Conservation (phyloP, 2,329 filamentous ascomycete species). For the Alternaria brassicicola region DNA sequence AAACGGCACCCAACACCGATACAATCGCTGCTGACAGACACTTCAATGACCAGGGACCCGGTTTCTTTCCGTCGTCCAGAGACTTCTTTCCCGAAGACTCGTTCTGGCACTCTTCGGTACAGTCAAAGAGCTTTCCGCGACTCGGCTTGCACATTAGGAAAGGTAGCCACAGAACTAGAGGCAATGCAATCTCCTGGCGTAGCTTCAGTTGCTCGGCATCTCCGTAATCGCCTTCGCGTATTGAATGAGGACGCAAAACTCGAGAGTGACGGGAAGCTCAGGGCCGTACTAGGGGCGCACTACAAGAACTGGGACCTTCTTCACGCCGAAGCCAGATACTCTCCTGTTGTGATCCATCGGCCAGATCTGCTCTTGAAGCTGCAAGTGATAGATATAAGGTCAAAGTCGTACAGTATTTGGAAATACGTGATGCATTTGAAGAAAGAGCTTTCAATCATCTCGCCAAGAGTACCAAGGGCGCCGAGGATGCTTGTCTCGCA, state of each 20-base stretch:
- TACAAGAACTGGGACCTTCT: neutral
- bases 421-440: neutral
- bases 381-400: neutral
- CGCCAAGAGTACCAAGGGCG: neutral
- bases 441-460: neutral
- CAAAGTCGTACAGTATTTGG: neutral
- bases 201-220: neutral
- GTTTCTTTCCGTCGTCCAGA: neutral
- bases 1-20: neutral
- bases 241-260: neutral
- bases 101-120: neutral
- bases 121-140: neutral
- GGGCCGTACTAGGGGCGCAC: neutral
- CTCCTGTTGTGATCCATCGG: neutral
- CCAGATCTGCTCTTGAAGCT: slow-evolving; percentile 1
- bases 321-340: neutral
- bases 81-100: neutral
- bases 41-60: neutral
- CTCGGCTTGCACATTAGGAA: neutral
- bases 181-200: neutral
- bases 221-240: neutral
- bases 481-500: neutral
- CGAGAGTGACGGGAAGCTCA: neutral
- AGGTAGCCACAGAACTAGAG: neutral
- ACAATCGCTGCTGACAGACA: neutral